Percentiles rank a stretch among this genome's conserved stretches.
Conservation (phyloP, 257 asterid genomes). For the Petunia secreta region DNA sequence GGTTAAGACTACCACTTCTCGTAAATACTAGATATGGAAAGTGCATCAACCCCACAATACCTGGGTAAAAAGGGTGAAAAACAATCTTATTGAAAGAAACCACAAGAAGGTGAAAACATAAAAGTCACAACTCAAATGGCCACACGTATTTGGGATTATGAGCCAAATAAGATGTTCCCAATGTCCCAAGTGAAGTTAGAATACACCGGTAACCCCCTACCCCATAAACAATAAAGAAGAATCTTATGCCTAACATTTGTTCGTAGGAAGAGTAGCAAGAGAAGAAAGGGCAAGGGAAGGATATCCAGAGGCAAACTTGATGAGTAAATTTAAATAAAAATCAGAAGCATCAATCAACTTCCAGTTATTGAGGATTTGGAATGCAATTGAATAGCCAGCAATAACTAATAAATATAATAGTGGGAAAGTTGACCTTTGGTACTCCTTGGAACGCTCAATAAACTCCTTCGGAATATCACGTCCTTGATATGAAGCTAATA, state of each 20-base stretch:
- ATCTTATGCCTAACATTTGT: not conserved
- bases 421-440: conserved; percentile 57
- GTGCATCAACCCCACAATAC: not conserved
- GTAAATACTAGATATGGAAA: conserved; percentile 2
- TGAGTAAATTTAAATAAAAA: conserved; percentile 14
- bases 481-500: conserved; percentile 84
- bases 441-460: conserved; percentile 78
- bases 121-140: conserved; percentile 5
- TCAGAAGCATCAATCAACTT: not conserved
- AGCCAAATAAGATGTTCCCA: not conserved
- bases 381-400: conserved; percentile 13
- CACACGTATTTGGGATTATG: not conserved
- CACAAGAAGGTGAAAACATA: not conserved
- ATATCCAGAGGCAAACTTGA: not conserved
- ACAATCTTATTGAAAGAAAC: not conserved
- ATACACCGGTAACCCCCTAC: not conserved
- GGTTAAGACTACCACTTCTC: not conserved
- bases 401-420: not conserved
- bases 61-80: too few relatives aligned
- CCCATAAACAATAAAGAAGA: not conserved
- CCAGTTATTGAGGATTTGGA: not conserved
- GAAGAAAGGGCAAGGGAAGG: not conserved
- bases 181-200: not conserved
- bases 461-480: conserved; percentile 85
- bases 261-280: not conserved